phyloP scores from a whole-genome alignment of 805 yeast species.

The Saturnispora besseyi region DNA sequence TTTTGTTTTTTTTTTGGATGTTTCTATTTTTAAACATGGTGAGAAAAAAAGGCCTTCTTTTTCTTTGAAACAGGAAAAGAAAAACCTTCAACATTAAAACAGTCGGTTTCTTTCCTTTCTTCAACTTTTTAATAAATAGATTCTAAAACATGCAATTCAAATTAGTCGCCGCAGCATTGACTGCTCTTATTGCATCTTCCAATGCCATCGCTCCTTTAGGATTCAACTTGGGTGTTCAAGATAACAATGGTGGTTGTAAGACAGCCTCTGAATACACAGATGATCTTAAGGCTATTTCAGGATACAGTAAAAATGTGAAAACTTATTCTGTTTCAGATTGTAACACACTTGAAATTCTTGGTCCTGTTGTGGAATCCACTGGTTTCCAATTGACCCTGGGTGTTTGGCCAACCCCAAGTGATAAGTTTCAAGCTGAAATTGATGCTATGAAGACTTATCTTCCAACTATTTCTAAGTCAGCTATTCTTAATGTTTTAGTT shows the following conservation, averaged over 20 bases:
- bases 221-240: conserved; percentile 79
- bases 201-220: conserved; percentile 39
- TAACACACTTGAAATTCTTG: conserved; percentile 74
- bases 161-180: conserved; percentile 19
- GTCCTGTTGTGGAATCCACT: conserved; percentile 75
- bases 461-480: conserved; percentile 59
- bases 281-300: conserved; percentile 54
- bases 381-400: conserved; percentile 76
- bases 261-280: conserved; percentile 54
- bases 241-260: conserved; percentile 70
- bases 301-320: conserved; percentile 60
- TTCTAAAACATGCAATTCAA: conserved; percentile 13
- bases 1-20: not conserved
- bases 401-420: conserved; percentile 87
- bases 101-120: not conserved
- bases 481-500: conserved; percentile 72
- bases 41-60: too few species aligned
- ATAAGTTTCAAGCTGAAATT: conserved; percentile 69
- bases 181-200: conserved; percentile 15
- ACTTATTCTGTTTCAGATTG: conserved; percentile 93
- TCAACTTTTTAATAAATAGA: not conserved
- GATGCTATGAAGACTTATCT: conserved; percentile 59
- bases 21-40: too few species aligned
- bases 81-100: too few species aligned
- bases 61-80: too few species aligned